Evolutionary conservation across 2,329 filamentous ascomycete genomes (phyloP), one percentile per base, ranked within the genome.

Genomic region (Epichloe sp.): DNA sequence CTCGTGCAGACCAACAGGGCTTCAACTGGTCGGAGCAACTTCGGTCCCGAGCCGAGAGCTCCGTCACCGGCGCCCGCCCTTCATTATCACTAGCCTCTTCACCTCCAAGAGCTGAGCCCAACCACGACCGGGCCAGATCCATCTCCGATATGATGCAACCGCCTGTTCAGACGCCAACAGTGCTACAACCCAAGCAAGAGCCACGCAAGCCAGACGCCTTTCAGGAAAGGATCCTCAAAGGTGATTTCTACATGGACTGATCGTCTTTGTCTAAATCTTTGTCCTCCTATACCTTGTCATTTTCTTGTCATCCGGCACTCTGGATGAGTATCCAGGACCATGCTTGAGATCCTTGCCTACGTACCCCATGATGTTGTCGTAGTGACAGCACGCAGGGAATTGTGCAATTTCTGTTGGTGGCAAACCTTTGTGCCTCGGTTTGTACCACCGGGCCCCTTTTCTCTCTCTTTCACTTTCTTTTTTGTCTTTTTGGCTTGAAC

Each of bases 1-100:
- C 70, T 67, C 78, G 76, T 70, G 71, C 80, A 90, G 86, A 88
- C 77, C 88, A 93, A 63, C 65, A 67, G 77, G 88, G 87, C 68
- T 95, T 94, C 78, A 95, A 95, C 72, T 95, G 91, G 86, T 88
- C 88, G 65, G 91, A 96, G 74, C 90, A 95, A 74, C 82, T 96
- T 76, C 88, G 89, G 69, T 85, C 83, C 63, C 86, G 90, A 65
- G 90, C 90, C 61, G 88, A 95, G 73, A 90, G 88, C 69, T 84
- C 81, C 61, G 76, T 83, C 53, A 69, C 76, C 43, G 76, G 74
- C 58, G 66, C 47, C 40, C 75, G 79, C 52, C 71, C 80, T 44
- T 76, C 76, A 44, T 82, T 84, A 63, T 75, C 76, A 45, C 77
- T 82, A 59, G 75, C 74, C 51, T 71, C 73, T 50, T 68, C 65